Percentiles rank a stretch among this genome's conserved stretches.
Conservation (phyloP, 2,329 filamentous ascomycete genomes). For the Diplodia intermedia region DNA sequence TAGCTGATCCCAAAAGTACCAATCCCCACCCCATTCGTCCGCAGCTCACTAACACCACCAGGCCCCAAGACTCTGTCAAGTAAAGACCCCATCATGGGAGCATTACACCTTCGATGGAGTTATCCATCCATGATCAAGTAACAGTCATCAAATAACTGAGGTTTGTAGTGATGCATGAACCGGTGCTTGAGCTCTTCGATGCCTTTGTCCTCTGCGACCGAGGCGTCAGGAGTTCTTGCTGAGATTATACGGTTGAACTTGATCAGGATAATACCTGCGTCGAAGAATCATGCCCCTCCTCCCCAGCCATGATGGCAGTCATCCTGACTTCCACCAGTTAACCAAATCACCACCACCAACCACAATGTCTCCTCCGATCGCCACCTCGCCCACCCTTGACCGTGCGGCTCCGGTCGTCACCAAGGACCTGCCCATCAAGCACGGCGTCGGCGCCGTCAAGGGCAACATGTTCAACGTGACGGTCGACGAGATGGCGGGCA, state of each 20-base stretch:
- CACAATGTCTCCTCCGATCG: constrained; percentile 80
- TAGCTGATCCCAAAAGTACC: constrained; percentile 7
- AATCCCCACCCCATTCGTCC: neutral
- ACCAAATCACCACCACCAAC: constrained; percentile 45
- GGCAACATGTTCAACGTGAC: constrained; percentile 60
- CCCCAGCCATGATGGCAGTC: constrained; percentile 43
- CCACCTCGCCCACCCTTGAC: constrained; percentile 60
- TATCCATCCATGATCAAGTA: constrained; percentile 30
- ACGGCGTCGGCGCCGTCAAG: constrained; percentile 50
- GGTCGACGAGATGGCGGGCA: constrained; percentile 71
- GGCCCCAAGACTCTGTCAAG: constrained; percentile 13
- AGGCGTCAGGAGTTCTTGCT: constrained; percentile 48
- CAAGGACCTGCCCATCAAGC: constrained; percentile 46
- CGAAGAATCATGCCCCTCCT: constrained; percentile 88
- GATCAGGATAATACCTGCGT: constrained; percentile 99
- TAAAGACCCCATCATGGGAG: constrained; percentile 29
- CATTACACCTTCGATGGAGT: constrained; percentile 31
- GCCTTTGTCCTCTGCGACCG: constrained; percentile 11
- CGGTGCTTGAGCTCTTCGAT: constrained; percentile 47
- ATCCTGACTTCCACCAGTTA: constrained; percentile 42
- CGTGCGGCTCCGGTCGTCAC: constrained; percentile 48
- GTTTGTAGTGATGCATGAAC: constrained; percentile 46
- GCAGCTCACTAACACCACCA: constrained; percentile 14
- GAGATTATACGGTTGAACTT: constrained; percentile 97
- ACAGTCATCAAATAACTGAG: constrained; percentile 26